phyloP scores from a whole-genome alignment of 768 basidiomycete genomes.

The Heimioporus sp. region DNA sequence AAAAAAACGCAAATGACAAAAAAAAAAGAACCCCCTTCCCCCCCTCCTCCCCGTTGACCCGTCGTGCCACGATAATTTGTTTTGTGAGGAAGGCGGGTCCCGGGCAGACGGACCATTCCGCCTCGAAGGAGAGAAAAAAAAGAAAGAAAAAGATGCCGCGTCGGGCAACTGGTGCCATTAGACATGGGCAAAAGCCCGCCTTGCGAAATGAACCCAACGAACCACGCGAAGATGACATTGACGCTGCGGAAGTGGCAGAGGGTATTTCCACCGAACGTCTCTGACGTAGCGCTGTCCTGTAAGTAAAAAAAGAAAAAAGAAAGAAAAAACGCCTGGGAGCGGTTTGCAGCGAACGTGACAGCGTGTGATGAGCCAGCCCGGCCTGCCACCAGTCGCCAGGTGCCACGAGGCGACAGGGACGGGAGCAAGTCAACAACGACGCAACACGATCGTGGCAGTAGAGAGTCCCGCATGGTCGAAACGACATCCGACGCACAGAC shows the following conservation, averaged over 20 bases:
- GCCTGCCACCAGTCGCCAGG: no score
- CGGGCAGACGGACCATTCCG: constrained; percentile 1
- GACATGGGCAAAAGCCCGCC: neutral
- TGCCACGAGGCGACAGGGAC: neutral
- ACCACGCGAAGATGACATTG: neutral
- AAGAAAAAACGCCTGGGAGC: no score
- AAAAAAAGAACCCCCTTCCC: no score
- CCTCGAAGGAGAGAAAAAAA: neutral
- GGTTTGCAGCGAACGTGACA: no score
- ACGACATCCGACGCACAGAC: neutral
- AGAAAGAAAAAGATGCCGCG: neutral
- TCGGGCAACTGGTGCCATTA: neutral
- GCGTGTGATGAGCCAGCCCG: neutral
- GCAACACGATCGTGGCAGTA: neutral
- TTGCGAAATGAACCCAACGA: neutral
- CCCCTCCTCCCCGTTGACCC: constrained; percentile 1
- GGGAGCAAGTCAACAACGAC: constrained; percentile 8
- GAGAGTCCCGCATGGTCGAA: neutral
- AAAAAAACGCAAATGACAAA: no score
- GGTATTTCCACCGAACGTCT: no score
- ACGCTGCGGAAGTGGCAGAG: no score
- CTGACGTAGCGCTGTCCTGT: no score
- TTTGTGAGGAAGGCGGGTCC: neutral
- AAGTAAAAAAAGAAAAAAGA: no score
- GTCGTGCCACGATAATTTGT: constrained; percentile 1